Conservation (phyloP, 495 filamentous ascomycete species). For the Penicillium maclennaniae region DNA sequence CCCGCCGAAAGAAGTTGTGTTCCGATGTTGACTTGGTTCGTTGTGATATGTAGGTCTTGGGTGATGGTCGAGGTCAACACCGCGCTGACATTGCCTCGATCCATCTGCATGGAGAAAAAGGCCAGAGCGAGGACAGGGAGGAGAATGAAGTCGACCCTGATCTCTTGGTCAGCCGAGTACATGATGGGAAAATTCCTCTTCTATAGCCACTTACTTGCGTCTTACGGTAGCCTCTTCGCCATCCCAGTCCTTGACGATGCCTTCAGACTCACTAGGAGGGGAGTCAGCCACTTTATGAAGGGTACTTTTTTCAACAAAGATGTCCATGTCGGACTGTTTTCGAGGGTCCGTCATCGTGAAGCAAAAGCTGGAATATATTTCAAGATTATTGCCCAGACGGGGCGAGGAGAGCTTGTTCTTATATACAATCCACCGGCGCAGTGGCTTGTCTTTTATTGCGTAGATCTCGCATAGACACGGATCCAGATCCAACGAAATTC, state of each 20-base stretch:
- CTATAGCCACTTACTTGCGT: constrained; percentile 25
- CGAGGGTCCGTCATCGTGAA: neutral
- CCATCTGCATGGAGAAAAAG: constrained; percentile 57
- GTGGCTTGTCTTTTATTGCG: constrained; percentile 5
- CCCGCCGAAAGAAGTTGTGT: constrained; percentile 52
- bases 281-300: constrained; percentile 12
- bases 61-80: constrained; percentile 50
- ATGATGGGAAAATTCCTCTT: neutral
- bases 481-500: neutral
- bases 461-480: neutral
- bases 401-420: neutral
- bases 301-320: constrained; percentile 8
- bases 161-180: neutral
- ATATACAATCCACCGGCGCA: neutral
- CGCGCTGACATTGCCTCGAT: constrained; percentile 50
- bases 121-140: constrained; percentile 52
- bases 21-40: constrained; percentile 57
- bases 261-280: constrained; percentile 14
- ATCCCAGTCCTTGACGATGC: constrained; percentile 35
- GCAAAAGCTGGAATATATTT: neutral
- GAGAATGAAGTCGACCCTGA: constrained; percentile 49
- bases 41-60: constrained; percentile 49
- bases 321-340: neutral
- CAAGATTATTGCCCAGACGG: neutral
- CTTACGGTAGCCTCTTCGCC: constrained; percentile 24